Percentiles rank a stretch among this genome's conserved stretches.
Conservation (phyloP, 129 eudicot genomes). For the Escallonia herrerae region DNA sequence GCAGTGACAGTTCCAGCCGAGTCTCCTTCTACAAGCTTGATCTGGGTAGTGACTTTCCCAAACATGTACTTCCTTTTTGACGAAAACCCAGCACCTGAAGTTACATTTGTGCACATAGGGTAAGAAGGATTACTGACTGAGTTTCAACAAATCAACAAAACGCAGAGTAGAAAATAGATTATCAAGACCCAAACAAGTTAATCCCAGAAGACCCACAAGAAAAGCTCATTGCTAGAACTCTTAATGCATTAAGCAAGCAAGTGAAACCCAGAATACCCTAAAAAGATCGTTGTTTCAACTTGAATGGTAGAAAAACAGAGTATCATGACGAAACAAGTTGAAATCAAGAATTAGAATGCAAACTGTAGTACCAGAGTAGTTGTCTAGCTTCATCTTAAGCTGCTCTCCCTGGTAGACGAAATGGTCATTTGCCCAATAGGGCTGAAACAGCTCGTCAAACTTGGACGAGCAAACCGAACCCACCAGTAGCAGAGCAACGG, state of each 20-base stretch:
- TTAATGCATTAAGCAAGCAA: not conserved
- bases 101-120: not conserved
- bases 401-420: conserved; percentile 64
- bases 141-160: no score
- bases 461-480: conserved; percentile 40
- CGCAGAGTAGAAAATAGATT: no score
- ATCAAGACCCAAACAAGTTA: no score
- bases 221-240: no score
- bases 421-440: conserved; percentile 84
- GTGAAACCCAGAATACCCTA: not conserved
- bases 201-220: no score
- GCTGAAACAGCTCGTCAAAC: conserved; percentile 70
- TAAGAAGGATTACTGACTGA: no score
- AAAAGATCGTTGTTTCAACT: no score
- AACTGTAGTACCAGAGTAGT: conserved; percentile 52
- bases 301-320: no score
- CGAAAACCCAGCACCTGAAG: conserved; percentile 90
- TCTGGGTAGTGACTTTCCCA: conserved; percentile 80
- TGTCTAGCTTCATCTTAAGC: conserved; percentile 81
- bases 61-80: conserved; percentile 88
- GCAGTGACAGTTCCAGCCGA: conserved; percentile 99
- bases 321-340: no score
- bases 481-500: conserved; percentile 15
- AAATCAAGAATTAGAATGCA: no score
- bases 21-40: conserved; percentile 89